Conservation (phyloP, 129 eudicot species). For the Escallonia rubra region DNA sequence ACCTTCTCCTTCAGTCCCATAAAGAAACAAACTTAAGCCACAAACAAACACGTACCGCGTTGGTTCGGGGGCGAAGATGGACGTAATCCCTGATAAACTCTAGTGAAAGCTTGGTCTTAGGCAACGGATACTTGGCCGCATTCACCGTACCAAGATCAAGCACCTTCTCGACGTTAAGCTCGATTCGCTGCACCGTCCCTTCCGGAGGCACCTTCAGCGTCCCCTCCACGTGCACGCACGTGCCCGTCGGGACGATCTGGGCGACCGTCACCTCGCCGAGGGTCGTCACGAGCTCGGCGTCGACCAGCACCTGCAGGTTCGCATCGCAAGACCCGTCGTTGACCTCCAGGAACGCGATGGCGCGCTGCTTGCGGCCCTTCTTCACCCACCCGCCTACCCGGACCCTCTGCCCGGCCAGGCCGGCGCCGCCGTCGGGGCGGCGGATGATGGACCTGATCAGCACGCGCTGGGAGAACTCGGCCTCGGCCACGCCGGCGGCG, state of each 20-base stretch:
- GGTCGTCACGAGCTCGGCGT: constrained; percentile 30
- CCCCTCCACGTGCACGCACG: constrained; percentile 75
- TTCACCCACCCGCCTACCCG: constrained; percentile 95
- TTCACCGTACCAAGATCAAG: constrained; percentile 57
- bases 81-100: constrained; percentile 69
- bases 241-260: constrained; percentile 57
- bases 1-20: no score
- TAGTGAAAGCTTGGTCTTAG: constrained; percentile 61
- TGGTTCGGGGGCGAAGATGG: constrained; percentile 79
- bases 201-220: constrained; percentile 66
- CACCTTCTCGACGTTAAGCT: constrained; percentile 51
- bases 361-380: constrained; percentile 77
- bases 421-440: constrained; percentile 80
- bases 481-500: constrained; percentile 15
- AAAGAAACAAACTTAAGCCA: no score
- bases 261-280: constrained; percentile 31
- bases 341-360: constrained; percentile 64
- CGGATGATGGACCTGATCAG: constrained; percentile 52
- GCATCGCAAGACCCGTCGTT: constrained; percentile 91
- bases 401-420: constrained; percentile 47
- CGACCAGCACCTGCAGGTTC: constrained; percentile 70
- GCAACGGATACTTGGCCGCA: constrained; percentile 75
- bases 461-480: constrained; percentile 67
- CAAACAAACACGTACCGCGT: constrained; percentile 27
- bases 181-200: constrained; percentile 66